Percentiles rank a stretch among this genome's conserved stretches.
Evolutionary conservation across 192 early-diverging fungal species (phyloP).

Genomic region (Rhizophagus clarus): DNA sequence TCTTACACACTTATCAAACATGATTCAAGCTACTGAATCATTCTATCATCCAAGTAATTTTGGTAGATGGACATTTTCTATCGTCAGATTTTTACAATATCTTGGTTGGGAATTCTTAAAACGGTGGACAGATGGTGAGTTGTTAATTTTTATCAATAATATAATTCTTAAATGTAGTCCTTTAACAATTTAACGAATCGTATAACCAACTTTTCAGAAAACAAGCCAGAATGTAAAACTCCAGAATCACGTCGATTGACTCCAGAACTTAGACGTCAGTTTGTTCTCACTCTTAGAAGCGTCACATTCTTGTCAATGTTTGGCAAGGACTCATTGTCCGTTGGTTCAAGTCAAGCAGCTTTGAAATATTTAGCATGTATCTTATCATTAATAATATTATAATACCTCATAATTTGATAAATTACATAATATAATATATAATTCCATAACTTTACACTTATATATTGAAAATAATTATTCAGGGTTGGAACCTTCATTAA

Average conservation of each 20-base stretch:
- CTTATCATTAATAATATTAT: not conserved
- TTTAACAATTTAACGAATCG: not conserved
- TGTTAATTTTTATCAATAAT: not conserved
- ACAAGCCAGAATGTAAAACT: slow-evolving; percentile 60
- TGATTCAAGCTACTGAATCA: slow-evolving; percentile 86
- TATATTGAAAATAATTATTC: not conserved
- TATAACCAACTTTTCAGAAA: slow-evolving; percentile 41
- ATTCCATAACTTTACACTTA: not conserved
- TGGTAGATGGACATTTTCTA: slow-evolving; percentile 77
- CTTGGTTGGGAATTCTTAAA: slow-evolving; percentile 70
- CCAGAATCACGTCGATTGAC: slow-evolving; percentile 63
- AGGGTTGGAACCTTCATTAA: slow-evolving; percentile 71
- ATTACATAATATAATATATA: not conserved
- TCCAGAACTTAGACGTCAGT: slow-evolving; percentile 49
- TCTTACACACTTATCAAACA: slow-evolving; percentile 63
- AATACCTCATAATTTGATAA: not conserved
- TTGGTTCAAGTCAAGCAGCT: slow-evolving; percentile 59
- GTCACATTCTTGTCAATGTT: slow-evolving; percentile 71
- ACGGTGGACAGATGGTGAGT: slow-evolving; percentile 54
- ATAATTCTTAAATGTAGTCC: not conserved
- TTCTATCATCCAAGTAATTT: slow-evolving; percentile 93
- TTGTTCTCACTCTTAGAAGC: slow-evolving; percentile 65
- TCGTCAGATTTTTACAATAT: slow-evolving; percentile 72
- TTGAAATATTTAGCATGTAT: slow-evolving; percentile 74
- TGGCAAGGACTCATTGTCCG: slow-evolving; percentile 69